phyloP scores from a whole-genome alignment of 2,329 filamentous ascomycete genomes.

The Pseudocercospora fuligena region DNA sequence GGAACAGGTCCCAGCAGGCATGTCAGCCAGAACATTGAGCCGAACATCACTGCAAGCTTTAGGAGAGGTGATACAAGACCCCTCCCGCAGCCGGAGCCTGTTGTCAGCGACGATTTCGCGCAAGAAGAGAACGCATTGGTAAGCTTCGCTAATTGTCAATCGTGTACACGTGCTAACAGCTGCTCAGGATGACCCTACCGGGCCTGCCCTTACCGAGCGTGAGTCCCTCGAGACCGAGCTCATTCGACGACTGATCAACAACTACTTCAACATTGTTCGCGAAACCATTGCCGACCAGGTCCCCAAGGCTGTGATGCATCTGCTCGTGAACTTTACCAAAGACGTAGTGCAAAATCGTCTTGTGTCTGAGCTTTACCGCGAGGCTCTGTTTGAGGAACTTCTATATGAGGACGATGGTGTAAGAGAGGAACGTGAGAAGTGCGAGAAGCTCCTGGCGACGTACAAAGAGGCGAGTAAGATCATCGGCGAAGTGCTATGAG shows the following conservation, averaged over 20 bases:
- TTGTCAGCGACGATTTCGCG: constrained; percentile 62
- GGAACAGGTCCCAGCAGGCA: constrained; percentile 61
- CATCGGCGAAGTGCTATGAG: constrained; percentile 88
- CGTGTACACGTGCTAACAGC: constrained; percentile 8
- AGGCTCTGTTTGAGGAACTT: constrained; percentile 88
- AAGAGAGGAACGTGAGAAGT: constrained; percentile 98
- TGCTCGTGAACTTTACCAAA: constrained; percentile 97
- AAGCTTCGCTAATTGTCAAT: constrained; percentile 12
- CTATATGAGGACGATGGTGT: constrained; percentile 97
- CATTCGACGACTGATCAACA: constrained; percentile 93
- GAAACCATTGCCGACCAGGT: constrained; percentile 99
- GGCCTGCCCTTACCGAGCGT: constrained; percentile 85
- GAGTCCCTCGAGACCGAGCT: constrained; percentile 98
- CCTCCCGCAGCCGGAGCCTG: constrained; percentile 31
- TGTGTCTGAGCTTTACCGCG: constrained; percentile 93
- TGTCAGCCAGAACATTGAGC: constrained; percentile 77
- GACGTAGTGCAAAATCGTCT: constrained; percentile 97
- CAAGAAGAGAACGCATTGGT: constrained; percentile 36
- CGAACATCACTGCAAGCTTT: constrained; percentile 82
- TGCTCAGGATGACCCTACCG: constrained; percentile 36
- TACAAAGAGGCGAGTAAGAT: constrained; percentile 99
- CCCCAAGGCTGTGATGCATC: constrained; percentile 97
- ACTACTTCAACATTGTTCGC: constrained; percentile 98
- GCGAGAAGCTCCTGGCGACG: constrained; percentile 90
- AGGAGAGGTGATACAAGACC: constrained; percentile 68